Base-by-base conservation (phyloP, 345 rosid species). In the Pelargonium nanum region DNA sequence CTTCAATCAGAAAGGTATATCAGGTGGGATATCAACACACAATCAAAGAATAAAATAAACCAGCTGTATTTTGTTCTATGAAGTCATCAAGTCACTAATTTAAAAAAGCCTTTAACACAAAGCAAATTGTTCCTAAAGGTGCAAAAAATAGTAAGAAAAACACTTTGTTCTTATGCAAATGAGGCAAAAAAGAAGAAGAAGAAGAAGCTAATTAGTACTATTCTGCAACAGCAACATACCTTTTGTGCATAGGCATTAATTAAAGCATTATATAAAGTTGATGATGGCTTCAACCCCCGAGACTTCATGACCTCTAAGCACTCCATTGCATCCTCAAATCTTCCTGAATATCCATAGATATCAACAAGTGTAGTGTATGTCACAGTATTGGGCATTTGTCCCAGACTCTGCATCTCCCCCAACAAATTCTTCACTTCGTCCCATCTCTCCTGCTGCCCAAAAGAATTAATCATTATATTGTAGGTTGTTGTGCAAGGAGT, bases 211-310 rank as follows among this genome's bases (percentile, higher is more conserved):
- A 23, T 28, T 26, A 22, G 34, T 24, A 60, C 34, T 40, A 40
- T 40, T 40, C 15, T 12, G 15, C 65, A 64, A 59, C 59, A 56
- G 53, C 52, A 32, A 57, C 66, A n/a, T 84, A 89, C 99, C 92
- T 80, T 89, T 68, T 84, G 97, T 60, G 99, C 97, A 66, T 93
- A 93, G 44, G 97, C 99, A 72, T 93, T 89, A 77, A 93, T 85
- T 70, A 93, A 79, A 0, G 99, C 99, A 74, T 93, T 89, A 71
- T 87, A 93, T 96, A 87, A 85, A 22, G 99, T 83, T 5, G 90
- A 79, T 17, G 92, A 83, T 44, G 97, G 99, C 58, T 70, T 81
- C 65, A 87, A 63, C 44, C 97, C 96, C 4, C 77, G 76, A 48
- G 87, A 70, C 67, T 93, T 93, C 99, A 93, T 85, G 66, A 70